Evolutionary conservation across 129 eudicot species (phyloP), one percentile per base, ranked within the genome.

Genomic region (Smallanthus sonchifolius): DNA sequence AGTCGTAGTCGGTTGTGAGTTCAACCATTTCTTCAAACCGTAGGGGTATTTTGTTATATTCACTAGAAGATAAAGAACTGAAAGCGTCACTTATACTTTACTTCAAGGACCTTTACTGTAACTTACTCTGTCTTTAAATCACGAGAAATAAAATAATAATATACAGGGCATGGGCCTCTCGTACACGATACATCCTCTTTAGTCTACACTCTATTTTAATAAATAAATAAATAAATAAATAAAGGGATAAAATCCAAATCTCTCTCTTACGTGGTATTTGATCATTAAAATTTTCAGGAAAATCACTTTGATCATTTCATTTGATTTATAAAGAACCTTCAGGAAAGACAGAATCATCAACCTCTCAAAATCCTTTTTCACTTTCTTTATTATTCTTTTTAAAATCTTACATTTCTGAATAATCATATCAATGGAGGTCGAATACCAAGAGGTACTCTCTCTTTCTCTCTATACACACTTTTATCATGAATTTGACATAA

Each of bases 391-490:
- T 63, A 43, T 47, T 63, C 34, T 10, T 40, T 66, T 35, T 9
- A 0, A 15, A 65, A 30, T 43, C 55, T 40, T 37, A 45, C 57
- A 75, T 34, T 38, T 51, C 36, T 39, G 43, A 47, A 15, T 4
- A 61, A 32, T 68, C 49, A 72, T 35, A 72, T 35, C 57, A 20
- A 92, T 92, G 97, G 94, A 85, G 56, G 85, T 92, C 0, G 80
- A 83, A 64, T 92, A 92, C 79, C 86, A 76, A 68, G 96, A 89
- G 97, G 97, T 87, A 44, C 47, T 65, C 64, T 72, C 65, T 67
- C 64, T 81, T 71, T 61, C 5, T 71, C n/a, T 64, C 10, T 30
- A 32, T 4, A 20, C 5, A 19, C 67, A 10, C 73, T 60, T 63
- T 45, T 56, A 39, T 83, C 43, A 28, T 70, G 36, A 38, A 70